These are phyloP conservation scores for Coffea canephora DNA, from an alignment of 257 asterid genomes.

Conservation along the genomic window DNA sequence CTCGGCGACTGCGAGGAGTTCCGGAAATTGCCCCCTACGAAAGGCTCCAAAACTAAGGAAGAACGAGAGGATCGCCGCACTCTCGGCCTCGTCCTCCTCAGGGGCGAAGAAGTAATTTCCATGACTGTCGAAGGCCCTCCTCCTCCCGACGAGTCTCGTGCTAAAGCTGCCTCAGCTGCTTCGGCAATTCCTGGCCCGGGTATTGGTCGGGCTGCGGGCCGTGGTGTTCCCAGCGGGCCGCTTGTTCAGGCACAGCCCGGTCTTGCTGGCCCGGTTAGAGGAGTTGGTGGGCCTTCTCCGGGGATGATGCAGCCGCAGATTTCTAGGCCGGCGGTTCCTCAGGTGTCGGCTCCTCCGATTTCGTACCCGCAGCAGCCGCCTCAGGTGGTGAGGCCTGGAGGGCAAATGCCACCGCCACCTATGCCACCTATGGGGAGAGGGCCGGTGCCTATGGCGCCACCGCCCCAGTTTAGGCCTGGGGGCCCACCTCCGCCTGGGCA, in stretches of 20 bases:
- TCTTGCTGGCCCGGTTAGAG: conserved; percentile 80
- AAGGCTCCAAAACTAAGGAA: conserved; percentile 75
- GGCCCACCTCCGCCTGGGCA: conserved; percentile 30
- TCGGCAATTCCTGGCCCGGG: conserved; percentile 69
- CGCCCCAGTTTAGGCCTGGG: conserved; percentile 41
- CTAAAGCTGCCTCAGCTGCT: conserved; percentile 51
- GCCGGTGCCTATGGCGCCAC: conserved; percentile 41
- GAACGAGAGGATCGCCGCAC: conserved; percentile 94
- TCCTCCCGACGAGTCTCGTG: conserved; percentile 85
- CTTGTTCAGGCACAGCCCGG: conserved; percentile 83
- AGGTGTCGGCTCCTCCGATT: conserved; percentile 65
- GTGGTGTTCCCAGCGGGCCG: conserved; percentile 76
- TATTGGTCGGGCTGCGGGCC: conserved; percentile 83
- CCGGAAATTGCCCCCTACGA: conserved; percentile 75
- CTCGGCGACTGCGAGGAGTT: conserved; percentile 96
- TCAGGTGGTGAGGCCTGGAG: conserved; percentile 58
- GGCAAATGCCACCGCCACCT: conserved; percentile 48
- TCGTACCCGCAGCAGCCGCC: conserved; percentile 58
- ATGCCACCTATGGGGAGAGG: conserved; percentile 63
- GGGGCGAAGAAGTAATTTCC: conserved; percentile 90
- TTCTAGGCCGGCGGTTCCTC: conserved; percentile 67
- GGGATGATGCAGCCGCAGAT: conserved; percentile 99
- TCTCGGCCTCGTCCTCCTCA: conserved; percentile 83
- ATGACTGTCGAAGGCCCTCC: conserved; percentile 98
- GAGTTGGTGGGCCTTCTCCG: conserved; percentile 92